Conservation (phyloP, 2,329 filamentous ascomycete genomes). For the Pseudocercospora fijiensis region DNA sequence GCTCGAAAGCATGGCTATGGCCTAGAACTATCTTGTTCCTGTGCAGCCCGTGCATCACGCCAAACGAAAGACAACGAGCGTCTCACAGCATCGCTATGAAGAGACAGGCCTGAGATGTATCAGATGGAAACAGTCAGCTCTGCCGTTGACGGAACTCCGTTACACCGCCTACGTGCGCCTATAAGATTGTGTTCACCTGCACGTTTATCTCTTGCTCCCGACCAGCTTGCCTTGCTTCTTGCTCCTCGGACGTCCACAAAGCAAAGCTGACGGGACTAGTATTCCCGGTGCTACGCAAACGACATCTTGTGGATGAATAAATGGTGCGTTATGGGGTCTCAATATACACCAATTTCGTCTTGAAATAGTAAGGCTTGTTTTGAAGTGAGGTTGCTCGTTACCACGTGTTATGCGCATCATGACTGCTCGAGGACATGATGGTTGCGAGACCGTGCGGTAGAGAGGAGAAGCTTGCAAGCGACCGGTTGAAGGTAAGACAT, state of each 20-base stretch:
- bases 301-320: too few relatives aligned
- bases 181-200: neutral
- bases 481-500: too few relatives aligned
- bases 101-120: neutral
- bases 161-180: neutral
- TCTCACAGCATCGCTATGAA: neutral
- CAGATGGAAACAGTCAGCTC: neutral
- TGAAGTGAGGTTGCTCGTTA: too few relatives aligned
- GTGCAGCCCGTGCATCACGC: neutral
- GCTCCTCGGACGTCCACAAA: neutral
- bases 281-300: neutral
- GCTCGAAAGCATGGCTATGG: slow-evolving; percentile 1
- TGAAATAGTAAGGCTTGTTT: too few relatives aligned
- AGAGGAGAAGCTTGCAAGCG: too few relatives aligned
- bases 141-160: neutral
- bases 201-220: slow-evolving; percentile 2
- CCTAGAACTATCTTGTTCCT: neutral
- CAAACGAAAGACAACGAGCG: neutral
- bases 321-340: too few relatives aligned
- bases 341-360: too few relatives aligned
- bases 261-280: neutral
- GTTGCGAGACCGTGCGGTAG: too few relatives aligned
- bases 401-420: too few relatives aligned
- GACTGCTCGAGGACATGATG: too few relatives aligned
- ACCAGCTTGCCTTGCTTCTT: slow-evolving; percentile 6